A percentile compares a stretch with the other conserved stretches of the same genome.
These are phyloP conservation scores for Candida koratica DNA, from an alignment of 805 yeast species.

Conservation along the genomic window DNA sequence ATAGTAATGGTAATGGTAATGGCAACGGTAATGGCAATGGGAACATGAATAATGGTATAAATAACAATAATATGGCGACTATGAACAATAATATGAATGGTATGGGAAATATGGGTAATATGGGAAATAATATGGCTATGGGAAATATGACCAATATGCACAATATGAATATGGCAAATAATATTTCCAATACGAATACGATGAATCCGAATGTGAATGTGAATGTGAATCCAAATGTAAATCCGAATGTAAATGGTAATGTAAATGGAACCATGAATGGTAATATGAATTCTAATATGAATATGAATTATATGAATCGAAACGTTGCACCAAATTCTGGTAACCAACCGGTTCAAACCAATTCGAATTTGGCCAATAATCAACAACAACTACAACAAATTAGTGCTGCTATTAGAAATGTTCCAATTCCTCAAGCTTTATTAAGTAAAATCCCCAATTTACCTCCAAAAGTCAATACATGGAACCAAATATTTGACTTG, in stretches of 20 bases:
- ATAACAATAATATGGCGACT: slow-evolving; percentile 2
- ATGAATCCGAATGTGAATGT: slow-evolving; percentile 7
- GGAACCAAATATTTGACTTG: slow-evolving; percentile 73
- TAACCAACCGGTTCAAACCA: background rate
- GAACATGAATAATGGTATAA: slow-evolving; percentile 2
- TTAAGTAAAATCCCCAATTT: slow-evolving; percentile 66
- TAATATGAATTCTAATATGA: slow-evolving; percentile 1
- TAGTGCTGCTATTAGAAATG: slow-evolving; percentile 47
- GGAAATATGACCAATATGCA: slow-evolving; percentile 5
- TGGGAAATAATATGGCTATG: slow-evolving; percentile 2
- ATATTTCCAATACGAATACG: too few species aligned
- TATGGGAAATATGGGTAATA: slow-evolving; percentile 2
- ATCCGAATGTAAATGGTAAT: slow-evolving; percentile 2
- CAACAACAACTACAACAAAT: slow-evolving; percentile 30
- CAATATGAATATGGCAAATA: slow-evolving; percentile 1
- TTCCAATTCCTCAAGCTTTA: slow-evolving; percentile 69
- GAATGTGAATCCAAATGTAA: slow-evolving; percentile 3
- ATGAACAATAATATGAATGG: slow-evolving; percentile 4
- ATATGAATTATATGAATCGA: slow-evolving; percentile 18
- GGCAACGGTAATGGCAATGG: background rate
- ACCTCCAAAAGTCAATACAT: slow-evolving; percentile 75
- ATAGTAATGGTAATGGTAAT: background rate
- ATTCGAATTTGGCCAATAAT: background rate
- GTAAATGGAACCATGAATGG: background rate
- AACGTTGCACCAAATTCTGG: slow-evolving; percentile 13